These are phyloP conservation scores for Auxenochlorella pyrenoidosa DNA, from an alignment of 139 green algal genomes.

Conservation along the genomic window DNA sequence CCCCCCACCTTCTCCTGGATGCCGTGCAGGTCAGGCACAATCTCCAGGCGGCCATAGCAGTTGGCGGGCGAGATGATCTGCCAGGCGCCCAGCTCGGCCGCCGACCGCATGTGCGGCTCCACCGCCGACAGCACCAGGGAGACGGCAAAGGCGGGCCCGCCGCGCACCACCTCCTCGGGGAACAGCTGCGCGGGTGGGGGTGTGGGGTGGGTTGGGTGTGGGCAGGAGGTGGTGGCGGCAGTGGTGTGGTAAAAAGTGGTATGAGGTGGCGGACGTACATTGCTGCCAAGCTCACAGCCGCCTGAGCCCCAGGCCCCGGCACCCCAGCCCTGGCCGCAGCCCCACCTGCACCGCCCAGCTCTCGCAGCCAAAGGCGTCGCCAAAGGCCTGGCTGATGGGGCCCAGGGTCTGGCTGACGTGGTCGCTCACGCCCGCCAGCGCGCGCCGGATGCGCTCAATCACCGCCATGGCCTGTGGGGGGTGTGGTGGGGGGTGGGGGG, in stretches of 20 bases:
- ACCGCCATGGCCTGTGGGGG: constrained; percentile 80
- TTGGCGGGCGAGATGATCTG: constrained; percentile 87
- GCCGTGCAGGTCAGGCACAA: constrained; percentile 78
- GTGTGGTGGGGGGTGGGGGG: neutral
- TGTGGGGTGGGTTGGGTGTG: neutral
- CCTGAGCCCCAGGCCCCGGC: no score
- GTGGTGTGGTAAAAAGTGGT: no score
- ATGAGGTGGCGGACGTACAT: no score
- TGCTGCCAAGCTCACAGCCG: no score
- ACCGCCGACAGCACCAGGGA: constrained; percentile 78
- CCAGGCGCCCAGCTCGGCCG: constrained; percentile 92
- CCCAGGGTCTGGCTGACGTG: constrained; percentile 63
- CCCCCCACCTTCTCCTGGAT: constrained; percentile 85
- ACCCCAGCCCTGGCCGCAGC: neutral
- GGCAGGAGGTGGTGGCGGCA: no score
- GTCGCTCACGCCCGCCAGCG: constrained; percentile 75
- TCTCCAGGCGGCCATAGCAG: constrained; percentile 72
- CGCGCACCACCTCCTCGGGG: constrained; percentile 92
- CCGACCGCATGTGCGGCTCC: constrained; percentile 81
- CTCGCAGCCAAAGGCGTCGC: constrained; percentile 82
- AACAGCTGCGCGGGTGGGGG: constrained; percentile 72
- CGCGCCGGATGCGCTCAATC: constrained; percentile 87
- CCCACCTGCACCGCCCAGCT: constrained; percentile 81
- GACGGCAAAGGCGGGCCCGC: constrained; percentile 93
- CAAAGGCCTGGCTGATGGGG: constrained; percentile 64